Evolutionary conservation across 768 basidiomycete species (phyloP).

Genomic region (Leccinellum luteum): DNA sequence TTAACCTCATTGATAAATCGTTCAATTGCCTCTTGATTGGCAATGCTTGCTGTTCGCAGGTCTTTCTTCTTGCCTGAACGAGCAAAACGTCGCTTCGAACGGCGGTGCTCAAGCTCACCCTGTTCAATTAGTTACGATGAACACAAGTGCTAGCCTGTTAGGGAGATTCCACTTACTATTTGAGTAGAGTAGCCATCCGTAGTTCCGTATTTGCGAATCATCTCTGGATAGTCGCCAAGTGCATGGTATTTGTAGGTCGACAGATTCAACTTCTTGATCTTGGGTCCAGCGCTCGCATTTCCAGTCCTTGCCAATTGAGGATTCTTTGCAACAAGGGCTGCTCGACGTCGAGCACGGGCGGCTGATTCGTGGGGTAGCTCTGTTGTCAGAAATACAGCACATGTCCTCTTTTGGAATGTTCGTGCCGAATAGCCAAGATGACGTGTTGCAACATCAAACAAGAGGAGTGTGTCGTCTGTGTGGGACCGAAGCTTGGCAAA

Average conservation of each 20-base stretch:
- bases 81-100: constrained; percentile 34
- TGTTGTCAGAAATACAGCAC: background rate
- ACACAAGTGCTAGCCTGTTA: background rate
- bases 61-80: constrained; percentile 35
- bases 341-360: background rate
- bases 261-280: background rate
- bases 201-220: background rate
- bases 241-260: background rate
- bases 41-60: constrained; percentile 26
- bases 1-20: constrained; percentile 16
- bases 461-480: background rate
- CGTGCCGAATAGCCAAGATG: background rate
- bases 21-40: constrained; percentile 19
- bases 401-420: background rate
- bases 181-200: background rate
- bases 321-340: background rate
- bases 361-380: constrained; percentile 1
- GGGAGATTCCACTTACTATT: background rate
- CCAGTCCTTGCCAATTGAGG: background rate
- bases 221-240: background rate
- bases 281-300: background rate
- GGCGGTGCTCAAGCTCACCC: constrained; percentile 34
- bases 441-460: background rate
- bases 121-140: background rate
- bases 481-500: background rate